These are phyloP conservation scores for Nakaseomyces kungkrabaensis DNA, from an alignment of 1,139 yeast species.

Conservation along the genomic window DNA sequence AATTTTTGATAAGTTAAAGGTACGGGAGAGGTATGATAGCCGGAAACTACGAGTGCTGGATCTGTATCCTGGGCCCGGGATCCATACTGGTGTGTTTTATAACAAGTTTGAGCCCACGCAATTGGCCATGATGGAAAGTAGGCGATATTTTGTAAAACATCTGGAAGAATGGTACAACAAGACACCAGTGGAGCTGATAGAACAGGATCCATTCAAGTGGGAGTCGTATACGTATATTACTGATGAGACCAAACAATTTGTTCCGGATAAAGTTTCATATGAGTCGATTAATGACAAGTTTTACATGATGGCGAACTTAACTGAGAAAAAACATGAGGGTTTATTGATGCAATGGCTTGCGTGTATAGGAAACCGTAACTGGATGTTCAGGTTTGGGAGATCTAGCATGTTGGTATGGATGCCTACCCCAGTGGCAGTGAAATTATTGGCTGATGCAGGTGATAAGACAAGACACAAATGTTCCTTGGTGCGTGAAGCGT, in stretches of 20 bases:
- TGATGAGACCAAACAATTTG: slow-evolving; percentile 34
- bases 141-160: slow-evolving; percentile 33
- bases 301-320: slow-evolving; percentile 55
- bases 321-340: slow-evolving; percentile 51
- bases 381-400: slow-evolving; percentile 69
- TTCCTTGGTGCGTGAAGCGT: slow-evolving; percentile 51
- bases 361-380: slow-evolving; percentile 59
- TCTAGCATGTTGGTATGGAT: slow-evolving; percentile 61
- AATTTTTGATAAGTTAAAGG: slow-evolving; percentile 28
- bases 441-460: slow-evolving; percentile 46
- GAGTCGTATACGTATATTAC: slow-evolving; percentile 40
- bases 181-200: slow-evolving; percentile 30
- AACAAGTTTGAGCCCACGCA: slow-evolving; percentile 47
- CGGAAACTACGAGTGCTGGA: slow-evolving; percentile 51
- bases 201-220: slow-evolving; percentile 54
- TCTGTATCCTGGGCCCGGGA: slow-evolving; percentile 49
- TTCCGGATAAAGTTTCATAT: slow-evolving; percentile 35
- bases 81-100: slow-evolving; percentile 42
- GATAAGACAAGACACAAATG: slow-evolving; percentile 44
- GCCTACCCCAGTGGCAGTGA: slow-evolving; percentile 49
- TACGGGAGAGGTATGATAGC: slow-evolving; percentile 32
- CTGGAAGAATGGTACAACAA: slow-evolving; percentile 17
- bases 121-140: slow-evolving; percentile 50
- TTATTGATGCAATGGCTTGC: slow-evolving; percentile 66
- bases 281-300: slow-evolving; percentile 51